phyloP scores from a whole-genome alignment of 495 filamentous ascomycete species.

The Penicillium salamii region DNA sequence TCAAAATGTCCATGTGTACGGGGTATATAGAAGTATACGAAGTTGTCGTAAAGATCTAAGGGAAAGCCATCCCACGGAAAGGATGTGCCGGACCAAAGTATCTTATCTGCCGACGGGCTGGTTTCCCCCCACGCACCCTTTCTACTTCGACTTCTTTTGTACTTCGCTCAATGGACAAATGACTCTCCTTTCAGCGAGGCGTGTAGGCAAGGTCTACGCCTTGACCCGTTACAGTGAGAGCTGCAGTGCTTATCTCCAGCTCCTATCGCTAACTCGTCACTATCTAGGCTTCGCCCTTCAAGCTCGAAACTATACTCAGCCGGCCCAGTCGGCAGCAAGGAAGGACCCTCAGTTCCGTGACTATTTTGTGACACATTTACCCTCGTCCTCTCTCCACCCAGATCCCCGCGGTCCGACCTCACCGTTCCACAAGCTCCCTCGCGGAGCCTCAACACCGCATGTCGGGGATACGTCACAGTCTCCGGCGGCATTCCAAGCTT shows the following conservation, averaged over 20 bases:
- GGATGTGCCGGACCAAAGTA: constrained; percentile 17
- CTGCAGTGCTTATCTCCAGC: constrained; percentile 35
- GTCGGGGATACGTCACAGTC: constrained; percentile 51
- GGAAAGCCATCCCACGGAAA: constrained; percentile 8
- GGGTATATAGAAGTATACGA: too few relatives aligned
- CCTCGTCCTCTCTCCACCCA: constrained; percentile 88
- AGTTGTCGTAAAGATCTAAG: too few relatives aligned
- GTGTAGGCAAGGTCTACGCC: constrained; percentile 42
- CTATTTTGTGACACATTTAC: constrained; percentile 95
- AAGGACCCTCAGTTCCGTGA: constrained; percentile 74
- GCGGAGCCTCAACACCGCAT: constrained; percentile 79
- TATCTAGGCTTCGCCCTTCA: constrained; percentile 23
- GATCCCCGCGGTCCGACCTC: constrained; percentile 65
- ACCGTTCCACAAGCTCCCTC: constrained; percentile 73
- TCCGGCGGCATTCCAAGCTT: constrained; percentile 53
- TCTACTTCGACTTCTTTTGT: constrained; percentile 4
- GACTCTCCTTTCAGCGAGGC: constrained; percentile 41
- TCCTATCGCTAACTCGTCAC: not conserved
- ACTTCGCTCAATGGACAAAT: constrained; percentile 34
- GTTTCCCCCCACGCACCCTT: constrained; percentile 15
- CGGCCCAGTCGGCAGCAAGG: constrained; percentile 1
- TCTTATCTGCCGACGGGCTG: constrained; percentile 33
- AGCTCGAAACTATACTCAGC: constrained; percentile 16
- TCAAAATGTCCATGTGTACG: too few relatives aligned
- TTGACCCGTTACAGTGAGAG: constrained; percentile 21